phyloP scores from a whole-genome alignment of 2,329 filamentous ascomycete genomes.

The Arthrobotrys conoides region DNA sequence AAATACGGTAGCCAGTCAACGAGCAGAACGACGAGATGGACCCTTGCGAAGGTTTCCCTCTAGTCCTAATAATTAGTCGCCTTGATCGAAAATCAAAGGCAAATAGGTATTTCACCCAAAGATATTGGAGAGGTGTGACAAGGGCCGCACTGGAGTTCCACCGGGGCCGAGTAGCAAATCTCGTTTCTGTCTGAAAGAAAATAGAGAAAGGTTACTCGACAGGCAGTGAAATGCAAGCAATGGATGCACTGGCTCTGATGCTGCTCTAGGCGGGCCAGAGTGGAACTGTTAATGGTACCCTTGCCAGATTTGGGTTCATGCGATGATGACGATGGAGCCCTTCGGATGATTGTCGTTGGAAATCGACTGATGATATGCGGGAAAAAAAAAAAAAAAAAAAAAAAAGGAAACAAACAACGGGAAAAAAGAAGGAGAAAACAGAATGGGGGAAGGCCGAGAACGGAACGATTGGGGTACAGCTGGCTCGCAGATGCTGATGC shows the following conservation, averaged over 20 bases:
- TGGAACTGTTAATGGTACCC: conserved; percentile 55
- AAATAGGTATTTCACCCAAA: conserved; percentile 48
- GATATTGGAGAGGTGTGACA: conserved; percentile 47
- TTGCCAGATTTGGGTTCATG: conserved; percentile 54
- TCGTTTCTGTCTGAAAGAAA: conserved; percentile 35
- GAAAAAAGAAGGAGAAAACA: conserved; percentile 16
- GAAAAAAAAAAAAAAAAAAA: conserved; percentile 6
- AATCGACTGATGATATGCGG: conserved; percentile 39
- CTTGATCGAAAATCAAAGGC: conserved; percentile 43
- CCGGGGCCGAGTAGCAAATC: conserved; percentile 47
- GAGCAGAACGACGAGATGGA: conserved; percentile 39
- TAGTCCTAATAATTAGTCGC: conserved; percentile 53
- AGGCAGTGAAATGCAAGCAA: conserved; percentile 59
- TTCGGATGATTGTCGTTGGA: conserved; percentile 50
- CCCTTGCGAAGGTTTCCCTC: conserved; percentile 54
- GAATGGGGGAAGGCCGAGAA: conserved; percentile 48
- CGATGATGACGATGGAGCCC: conserved; percentile 57
- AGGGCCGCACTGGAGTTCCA: conserved; percentile 56
- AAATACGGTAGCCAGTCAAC: conserved; percentile 59
- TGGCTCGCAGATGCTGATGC: conserved; percentile 51
- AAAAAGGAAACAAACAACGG: conserved; percentile 6
- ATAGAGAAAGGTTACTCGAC: conserved; percentile 57
- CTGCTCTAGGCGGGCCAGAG: conserved; percentile 44
- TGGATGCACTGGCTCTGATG: conserved; percentile 42
- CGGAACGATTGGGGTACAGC: conserved; percentile 53